Evolutionary conservation across 345 rosid genomes (phyloP).

Genomic region (Populus ilicifolia): DNA sequence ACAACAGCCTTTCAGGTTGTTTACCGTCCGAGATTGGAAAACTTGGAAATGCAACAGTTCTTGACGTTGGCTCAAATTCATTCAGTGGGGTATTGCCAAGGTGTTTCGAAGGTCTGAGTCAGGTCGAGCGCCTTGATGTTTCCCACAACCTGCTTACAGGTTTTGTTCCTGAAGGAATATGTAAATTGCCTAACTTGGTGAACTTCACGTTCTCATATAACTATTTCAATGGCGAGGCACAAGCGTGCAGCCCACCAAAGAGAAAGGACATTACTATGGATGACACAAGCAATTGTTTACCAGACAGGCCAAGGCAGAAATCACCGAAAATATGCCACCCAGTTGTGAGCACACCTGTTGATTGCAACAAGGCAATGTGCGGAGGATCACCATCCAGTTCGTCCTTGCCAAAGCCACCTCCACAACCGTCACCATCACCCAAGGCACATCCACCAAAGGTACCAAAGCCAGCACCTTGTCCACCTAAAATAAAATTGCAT

Average conservation of each 20-base stretch:
- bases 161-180: slow-evolving; percentile 16
- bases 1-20: slow-evolving; percentile 22
- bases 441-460: not conserved
- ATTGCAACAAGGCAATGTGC: slow-evolving; percentile 46
- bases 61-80: slow-evolving; percentile 22
- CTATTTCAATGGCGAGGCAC: slow-evolving; percentile 26
- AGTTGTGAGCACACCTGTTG: slow-evolving; percentile 41
- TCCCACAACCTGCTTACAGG: slow-evolving; percentile 25
- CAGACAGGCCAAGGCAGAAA: slow-evolving; percentile 45
- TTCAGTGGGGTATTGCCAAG: slow-evolving; percentile 24
- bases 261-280: slow-evolving; percentile 10
- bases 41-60: slow-evolving; percentile 16
- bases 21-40: slow-evolving; percentile 23
- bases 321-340: slow-evolving; percentile 35
- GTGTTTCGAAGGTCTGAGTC: slow-evolving; percentile 5
- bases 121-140: slow-evolving; percentile 21
- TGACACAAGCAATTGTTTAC: slow-evolving; percentile 39
- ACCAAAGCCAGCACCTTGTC: not conserved
- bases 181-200: slow-evolving; percentile 13
- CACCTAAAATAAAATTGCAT: not conserved
- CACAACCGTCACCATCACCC: not conserved
- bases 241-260: slow-evolving; percentile 7
- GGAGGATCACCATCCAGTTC: not conserved
- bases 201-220: slow-evolving; percentile 28
- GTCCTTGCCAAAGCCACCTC: not conserved